Percentiles rank a stretch among this genome's conserved stretches.
These are phyloP conservation scores for Stachybotrys elegans DNA, from an alignment of 2,329 filamentous ascomycete genomes.

Conservation along the genomic window DNA sequence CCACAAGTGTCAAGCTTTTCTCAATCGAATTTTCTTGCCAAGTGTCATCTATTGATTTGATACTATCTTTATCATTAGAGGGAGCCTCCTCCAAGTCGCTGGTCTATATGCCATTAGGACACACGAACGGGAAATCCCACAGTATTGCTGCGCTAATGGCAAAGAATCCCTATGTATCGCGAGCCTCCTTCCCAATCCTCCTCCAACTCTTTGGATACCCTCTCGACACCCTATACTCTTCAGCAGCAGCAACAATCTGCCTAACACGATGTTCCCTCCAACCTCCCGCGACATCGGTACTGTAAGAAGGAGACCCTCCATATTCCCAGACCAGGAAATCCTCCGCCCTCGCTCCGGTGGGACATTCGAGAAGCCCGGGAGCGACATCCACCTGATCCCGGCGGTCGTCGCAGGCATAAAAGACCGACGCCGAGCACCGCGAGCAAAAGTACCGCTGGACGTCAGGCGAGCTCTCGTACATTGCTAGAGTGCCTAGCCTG, in stretches of 20 bases:
- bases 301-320: no score
- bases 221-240: conserved; percentile 14
- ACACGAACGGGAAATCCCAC: no score
- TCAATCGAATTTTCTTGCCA: no score
- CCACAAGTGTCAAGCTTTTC: no score
- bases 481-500: conserved; percentile 35
- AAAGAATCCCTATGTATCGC: no score
- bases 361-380: conserved; percentile 36
- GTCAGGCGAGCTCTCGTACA: conserved; percentile 36
- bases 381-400: conserved; percentile 37
- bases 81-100: no score
- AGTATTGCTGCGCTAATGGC: no score
- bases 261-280: conserved; percentile 13
- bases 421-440: conserved; percentile 39
- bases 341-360: conserved; percentile 41
- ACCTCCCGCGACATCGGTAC: conserved; percentile 7
- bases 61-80: no score
- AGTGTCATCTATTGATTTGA: no score
- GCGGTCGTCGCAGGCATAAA: conserved; percentile 35
- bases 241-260: conserved; percentile 10
- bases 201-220: conserved; percentile 5
- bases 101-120: no score
- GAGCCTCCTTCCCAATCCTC: background rate
- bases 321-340: conserved; percentile 33
- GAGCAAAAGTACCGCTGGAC: conserved; percentile 45